Base-by-base conservation (phyloP, 768 basidiomycete genomes). In the Antrodiella citrinella region DNA sequence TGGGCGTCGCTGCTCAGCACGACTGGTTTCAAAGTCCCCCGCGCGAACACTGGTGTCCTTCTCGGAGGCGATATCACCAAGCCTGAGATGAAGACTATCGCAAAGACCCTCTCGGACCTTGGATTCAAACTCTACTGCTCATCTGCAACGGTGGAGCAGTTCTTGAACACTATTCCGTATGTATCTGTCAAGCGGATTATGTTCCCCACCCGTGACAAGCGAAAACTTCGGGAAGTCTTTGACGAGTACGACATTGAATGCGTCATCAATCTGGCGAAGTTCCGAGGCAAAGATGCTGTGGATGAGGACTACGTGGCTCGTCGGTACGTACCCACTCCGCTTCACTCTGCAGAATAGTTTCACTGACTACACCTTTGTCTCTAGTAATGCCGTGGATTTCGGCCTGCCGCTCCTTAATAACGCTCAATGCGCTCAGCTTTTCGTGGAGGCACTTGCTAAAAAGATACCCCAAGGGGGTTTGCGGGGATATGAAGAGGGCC, bases 221-320 rank as follows among this genome's bases (percentile, higher is more conserved):
- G 96, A 44, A 92, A 90, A 67, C 74, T 98, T 13, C 85, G 91
- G 26, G 86, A 92, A 64, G 95, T 95, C 11, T 94, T 91, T 54
- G 89, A 91, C 65, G 88, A 95, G 67, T 86, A 86, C 65, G 90
- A 97, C 57, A 95, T 99, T 58, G 86, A 92, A 61, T 85, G 82
- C 44, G 96, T 99, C 40, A 82, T 98, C 69, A 97, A 98, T 70
- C 76, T 99, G 47, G 85, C 95, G 10, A 81, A 84, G 60, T 70
- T 78, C 49, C 83, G 92, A 4, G 94, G 85, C 26, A 72, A 69
- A 39, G 80, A 82, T 58, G 80, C 84, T 11, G 73, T 81, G 11
- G 96, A 98, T 63, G 91, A 97, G 63, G 93, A 98, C 59, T 99
- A 99, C 60, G 94, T 97, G 44, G 95, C 96, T 49, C 80, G 96